Evolutionary conservation across 768 basidiomycete genomes (phyloP), one percentile per base, ranked within the genome.

Genomic region (Xerocomellus amylosporus): DNA sequence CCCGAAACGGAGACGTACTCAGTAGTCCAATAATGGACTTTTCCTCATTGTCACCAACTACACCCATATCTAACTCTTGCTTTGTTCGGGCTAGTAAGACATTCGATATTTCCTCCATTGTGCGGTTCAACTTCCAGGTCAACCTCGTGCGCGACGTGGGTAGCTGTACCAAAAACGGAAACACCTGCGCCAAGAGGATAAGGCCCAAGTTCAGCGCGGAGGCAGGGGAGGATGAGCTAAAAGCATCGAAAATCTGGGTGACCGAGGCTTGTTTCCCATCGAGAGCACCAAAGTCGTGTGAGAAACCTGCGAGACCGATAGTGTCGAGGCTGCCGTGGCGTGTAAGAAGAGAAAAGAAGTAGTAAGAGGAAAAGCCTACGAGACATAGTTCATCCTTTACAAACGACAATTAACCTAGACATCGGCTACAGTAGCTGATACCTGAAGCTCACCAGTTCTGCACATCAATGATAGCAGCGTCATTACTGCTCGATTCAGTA

Each of bases 271-370:
- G 64, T 54, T 80, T 75, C 3, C 83, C 83, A 2, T 80, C 75
- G 17, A 85, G 71, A 1, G 79, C 68, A 26, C 76, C 76, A 59
- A 86, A 86, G 60, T 84, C 75, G 58, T 85, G 78, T 0, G 79
- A 78, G 57, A 86, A 86, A 2, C 82, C 83, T 10, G 82, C 82
- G 36, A 84, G 79, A 19, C 83, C 83, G 40, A 86, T 74, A 3
- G 76, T 75, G 59, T 86, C 84, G 8, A 85, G 69, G 8, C 82
- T 83, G 26, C 7, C 17, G 8, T 5, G 10, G 15, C 4, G 15
- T 0, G 4, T 44, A 2, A 13, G 20, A 24, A 19, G 34, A 17
- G 34, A 17, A 28, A 20, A 12, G 6, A 28, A 1, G 28, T 1
- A 40, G 8, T 1, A 12, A 17, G 22, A 26, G 17, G 31, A 15